A percentile compares a stretch with the other conserved stretches of the same genome.
These are phyloP conservation scores for Primulina eburnea DNA, from an alignment of 257 asterid genomes.

Conservation along the genomic window DNA sequence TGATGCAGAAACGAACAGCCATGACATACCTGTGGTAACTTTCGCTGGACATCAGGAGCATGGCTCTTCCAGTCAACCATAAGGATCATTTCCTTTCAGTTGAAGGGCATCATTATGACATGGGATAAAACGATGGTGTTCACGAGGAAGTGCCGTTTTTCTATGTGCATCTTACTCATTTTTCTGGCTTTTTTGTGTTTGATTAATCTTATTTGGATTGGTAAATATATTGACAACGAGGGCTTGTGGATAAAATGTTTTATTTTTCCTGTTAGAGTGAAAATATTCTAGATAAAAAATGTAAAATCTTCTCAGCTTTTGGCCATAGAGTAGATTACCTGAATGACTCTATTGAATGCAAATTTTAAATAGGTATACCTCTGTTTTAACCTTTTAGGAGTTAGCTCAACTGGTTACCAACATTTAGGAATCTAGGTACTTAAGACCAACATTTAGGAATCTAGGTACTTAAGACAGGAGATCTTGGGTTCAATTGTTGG, in stretches of 20 bases:
- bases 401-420: no score
- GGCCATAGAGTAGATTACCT: constrained; percentile 8
- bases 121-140: constrained; percentile 9
- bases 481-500: no score
- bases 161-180: constrained; percentile 7
- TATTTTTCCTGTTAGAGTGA: constrained; percentile 11
- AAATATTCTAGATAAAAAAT: constrained; percentile 21
- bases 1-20: constrained; percentile 56
- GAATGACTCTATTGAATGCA: no score
- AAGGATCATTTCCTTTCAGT: constrained; percentile 22
- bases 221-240: not conserved
- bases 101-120: not conserved
- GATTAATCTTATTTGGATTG: constrained; percentile 12
- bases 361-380: no score
- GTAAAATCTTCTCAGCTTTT: constrained; percentile 15
- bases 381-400: no score
- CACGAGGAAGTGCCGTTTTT: constrained; percentile 19
- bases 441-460: no score
- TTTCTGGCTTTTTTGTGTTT: constrained; percentile 6
- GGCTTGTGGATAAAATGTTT: constrained; percentile 13
- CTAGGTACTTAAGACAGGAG: no score
- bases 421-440: no score
- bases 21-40: constrained; percentile 69
- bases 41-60: constrained; percentile 62
- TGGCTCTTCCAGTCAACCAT: constrained; percentile 62